These are phyloP conservation scores for Pleoardoris graminearum DNA, from an alignment of 2,329 filamentous ascomycete species.

Conservation along the genomic window DNA sequence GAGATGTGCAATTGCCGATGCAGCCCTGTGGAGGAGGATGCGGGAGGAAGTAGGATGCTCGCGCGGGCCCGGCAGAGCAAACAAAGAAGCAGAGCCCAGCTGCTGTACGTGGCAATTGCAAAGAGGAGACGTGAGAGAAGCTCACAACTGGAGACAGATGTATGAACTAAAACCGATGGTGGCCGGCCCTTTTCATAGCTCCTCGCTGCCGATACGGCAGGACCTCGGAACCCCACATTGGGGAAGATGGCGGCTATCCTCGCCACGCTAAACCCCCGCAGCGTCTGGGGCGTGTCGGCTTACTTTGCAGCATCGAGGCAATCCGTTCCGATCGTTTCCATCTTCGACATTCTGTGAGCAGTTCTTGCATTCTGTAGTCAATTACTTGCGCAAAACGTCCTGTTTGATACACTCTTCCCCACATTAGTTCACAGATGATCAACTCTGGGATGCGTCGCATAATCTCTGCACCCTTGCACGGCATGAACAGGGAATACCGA, in stretches of 20 bases:
- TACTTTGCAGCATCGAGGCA: neutral
- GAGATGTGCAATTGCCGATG: constrained; percentile 19
- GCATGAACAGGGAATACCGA: too few species aligned
- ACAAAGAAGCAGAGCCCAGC: neutral
- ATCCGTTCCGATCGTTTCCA: neutral
- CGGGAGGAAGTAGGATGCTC: too few species aligned
- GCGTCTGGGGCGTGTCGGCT: neutral
- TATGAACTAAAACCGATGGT: neutral
- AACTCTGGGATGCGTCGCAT: too few species aligned
- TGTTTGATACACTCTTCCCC: too few species aligned
- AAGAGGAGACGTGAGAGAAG: neutral
- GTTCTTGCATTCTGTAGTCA: too few species aligned
- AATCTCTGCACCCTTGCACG: too few species aligned
- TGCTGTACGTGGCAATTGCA: neutral
- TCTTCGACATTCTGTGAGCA: too few species aligned
- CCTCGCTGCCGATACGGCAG: neutral
- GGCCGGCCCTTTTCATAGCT: constrained; percentile 12
- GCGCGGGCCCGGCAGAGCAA: too few species aligned
- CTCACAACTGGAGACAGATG: constrained; percentile 2
- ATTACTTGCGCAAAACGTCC: too few species aligned
- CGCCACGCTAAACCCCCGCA: neutral
- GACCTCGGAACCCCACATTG: constrained; percentile 7
- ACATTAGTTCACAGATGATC: too few species aligned
- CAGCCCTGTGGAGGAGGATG: constrained; percentile 5
- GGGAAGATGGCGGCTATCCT: constrained; percentile 3